A percentile compares a stretch with the other conserved stretches of the same genome.
phyloP scores from a whole-genome alignment of 2,329 filamentous ascomycete genomes.

The Cryphonectria nitschkei region DNA sequence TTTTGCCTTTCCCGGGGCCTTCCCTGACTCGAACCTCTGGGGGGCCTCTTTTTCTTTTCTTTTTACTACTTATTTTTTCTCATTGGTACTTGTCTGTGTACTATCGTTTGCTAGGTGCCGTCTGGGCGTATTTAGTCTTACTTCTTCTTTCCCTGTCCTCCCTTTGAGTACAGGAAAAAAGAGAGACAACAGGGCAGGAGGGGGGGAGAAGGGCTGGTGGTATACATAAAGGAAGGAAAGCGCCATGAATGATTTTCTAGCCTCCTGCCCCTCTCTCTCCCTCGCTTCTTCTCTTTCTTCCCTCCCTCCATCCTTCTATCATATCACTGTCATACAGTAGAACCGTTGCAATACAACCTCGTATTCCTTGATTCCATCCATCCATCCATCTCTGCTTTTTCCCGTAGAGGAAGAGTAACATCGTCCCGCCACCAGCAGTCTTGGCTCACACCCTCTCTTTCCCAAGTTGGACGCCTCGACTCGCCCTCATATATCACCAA shows the following conservation, averaged over 20 bases:
- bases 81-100: neutral
- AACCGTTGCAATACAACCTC: neutral
- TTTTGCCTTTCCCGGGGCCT: constrained; percentile 15
- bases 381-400: neutral
- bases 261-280: constrained; percentile 1
- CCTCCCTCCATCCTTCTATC: neutral
- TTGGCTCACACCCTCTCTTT: neutral
- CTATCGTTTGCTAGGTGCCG: neutral
- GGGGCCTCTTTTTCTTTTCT: constrained; percentile 4
- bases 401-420: neutral
- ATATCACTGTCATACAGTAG: neutral
- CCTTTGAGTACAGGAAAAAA: neutral
- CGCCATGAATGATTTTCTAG: constrained; percentile 13
- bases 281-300: neutral
- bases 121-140: neutral
- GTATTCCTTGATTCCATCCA: neutral
- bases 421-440: neutral
- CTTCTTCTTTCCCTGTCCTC: constrained; percentile 1
- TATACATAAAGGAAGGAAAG: constrained; percentile 26
- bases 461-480: neutral
- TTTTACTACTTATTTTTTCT: neutral
- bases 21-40: constrained; percentile 20
- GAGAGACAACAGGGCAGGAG: neutral
- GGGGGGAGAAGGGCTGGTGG: constrained; percentile 1
- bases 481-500: neutral